Evolutionary conservation across 768 basidiomycete genomes (phyloP), one percentile per base, ranked within the genome.

Genomic region (Termitomyces sp.): DNA sequence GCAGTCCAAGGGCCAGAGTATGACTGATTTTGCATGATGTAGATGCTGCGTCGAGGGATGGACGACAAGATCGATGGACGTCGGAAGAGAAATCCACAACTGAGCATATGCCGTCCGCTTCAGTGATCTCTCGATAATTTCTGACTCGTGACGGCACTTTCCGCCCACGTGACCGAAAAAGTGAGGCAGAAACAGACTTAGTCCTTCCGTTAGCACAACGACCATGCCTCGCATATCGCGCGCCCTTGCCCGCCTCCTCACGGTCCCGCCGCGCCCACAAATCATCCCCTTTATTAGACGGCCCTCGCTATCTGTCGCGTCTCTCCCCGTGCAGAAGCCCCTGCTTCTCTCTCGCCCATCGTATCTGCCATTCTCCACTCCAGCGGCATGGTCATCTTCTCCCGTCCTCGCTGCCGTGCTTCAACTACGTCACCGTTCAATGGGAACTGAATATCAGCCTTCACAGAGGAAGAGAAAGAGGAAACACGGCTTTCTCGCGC

Each of bases 401-500:
- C 70, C 76, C 23, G 62, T 76, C 46, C 68, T 76, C 58, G 66
- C 72, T 41, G 70, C 76, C 2, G 66, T 80, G 8, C 70, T 77
- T 33, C 83, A 86, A 62, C 71, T 80, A 41, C 85, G 94, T 7
- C 85, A 79, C 67, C 76, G 76, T 31, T 79, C 87, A 30, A 82
- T 84, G 44, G 95, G 95, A 44, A 81, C 84, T n/a, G 92, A 95
- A 71, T 98, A 98, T 65, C 95, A 98, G 68, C 95, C 95, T n/a
- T 93, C 90, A 0, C 94, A 96, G 70, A 81, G 94, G 42, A 91
- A 90, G 66, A 76, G 95, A 62, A 98, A 98, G 77, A 80, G 93
- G 63, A 93, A 88, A 68, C 90, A 92, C 67, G 95, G 95, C 6
- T 98, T 96, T 71, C 79, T 98, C 35, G 81, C 87, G 0, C 75